Base-by-base conservation (phyloP, 768 basidiomycete genomes). In the Lactarius tabidus region DNA sequence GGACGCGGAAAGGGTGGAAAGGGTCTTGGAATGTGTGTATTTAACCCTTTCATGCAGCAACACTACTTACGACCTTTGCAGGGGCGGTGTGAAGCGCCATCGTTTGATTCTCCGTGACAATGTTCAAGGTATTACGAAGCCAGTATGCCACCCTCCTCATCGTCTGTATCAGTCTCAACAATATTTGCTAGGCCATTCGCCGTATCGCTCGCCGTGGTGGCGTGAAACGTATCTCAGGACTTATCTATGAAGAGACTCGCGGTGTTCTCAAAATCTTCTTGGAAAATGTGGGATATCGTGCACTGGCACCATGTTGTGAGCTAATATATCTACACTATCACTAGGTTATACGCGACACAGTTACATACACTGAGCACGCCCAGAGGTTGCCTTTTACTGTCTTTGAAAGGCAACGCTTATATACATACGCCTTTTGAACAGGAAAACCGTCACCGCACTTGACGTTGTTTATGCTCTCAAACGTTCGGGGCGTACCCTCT, bases 351-450 rank as follows among this genome's bases (percentile, higher is more conserved):
- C 78, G 81, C 57, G 82, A 83, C 74, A 81, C 82, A 26, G 81
- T 84, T 72, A 85, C 85, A 65, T 85, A 86, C 81, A 85, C 85
- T 65, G 85, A 86, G 74, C 85, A 85, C 79, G 83, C 85, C 63
- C 85, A 85, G 77, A 75, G 82, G 74, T 75, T 60, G 1, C 35
- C 26, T 4, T 29, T 33, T 28, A 31, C 51, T 33, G n/a, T 17
- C 35, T 20, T 45, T 28, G 20, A 23, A n/a, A 33, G 10, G 17
- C 17, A 18, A 56, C 23, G 54, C 41, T 68, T 41, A 60, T 35
- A n/a, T 52, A 28, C 2, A 20, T n/a, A n/a, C n/a, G n/a, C n/a
- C 29, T 33, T 33, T 36, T 48, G 29, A 41, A n/a, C 60, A 76
- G 77, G 66, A 79, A 79, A 74, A 81, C 80, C 55, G 82, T 84